Evolutionary conservation across 208 protist species (phyloP).

Genomic region (Trypanosomatidae sp.): DNA sequence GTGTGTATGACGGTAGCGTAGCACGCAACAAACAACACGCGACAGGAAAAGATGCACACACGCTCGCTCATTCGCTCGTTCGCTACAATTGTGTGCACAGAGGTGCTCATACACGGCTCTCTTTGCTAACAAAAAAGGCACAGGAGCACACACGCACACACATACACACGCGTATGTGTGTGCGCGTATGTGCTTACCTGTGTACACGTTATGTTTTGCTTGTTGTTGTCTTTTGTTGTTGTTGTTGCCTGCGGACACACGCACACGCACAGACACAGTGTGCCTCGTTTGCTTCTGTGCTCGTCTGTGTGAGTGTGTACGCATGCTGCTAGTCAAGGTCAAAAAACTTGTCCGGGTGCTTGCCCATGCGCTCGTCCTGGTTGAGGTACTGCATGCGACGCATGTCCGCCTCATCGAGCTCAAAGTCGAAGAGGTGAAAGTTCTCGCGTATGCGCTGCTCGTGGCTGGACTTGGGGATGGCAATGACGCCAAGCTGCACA

Average conservation of each 20-base stretch:
- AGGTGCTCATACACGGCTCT: too few relatives aligned
- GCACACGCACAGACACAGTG: neutral
- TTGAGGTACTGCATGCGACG: constrained; percentile 26
- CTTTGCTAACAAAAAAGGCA: too few relatives aligned
- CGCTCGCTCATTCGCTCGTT: too few relatives aligned
- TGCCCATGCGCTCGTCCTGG: constrained; percentile 22
- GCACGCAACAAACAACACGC: too few relatives aligned
- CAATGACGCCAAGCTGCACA: constrained; percentile 46
- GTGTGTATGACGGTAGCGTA: too few relatives aligned
- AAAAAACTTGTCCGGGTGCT: constrained; percentile 33
- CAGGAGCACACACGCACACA: neutral
- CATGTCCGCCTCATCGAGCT: constrained; percentile 61
- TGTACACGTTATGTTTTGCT: neutral
- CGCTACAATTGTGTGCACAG: too few relatives aligned
- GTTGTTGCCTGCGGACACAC: too few relatives aligned
- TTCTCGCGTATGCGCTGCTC: constrained; percentile 80
- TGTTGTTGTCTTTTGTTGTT: neutral
- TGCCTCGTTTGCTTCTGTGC: neutral
- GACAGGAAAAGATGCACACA: too few relatives aligned
- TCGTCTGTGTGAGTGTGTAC: neutral
- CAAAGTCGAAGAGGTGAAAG: constrained; percentile 78
- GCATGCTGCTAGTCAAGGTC: neutral
- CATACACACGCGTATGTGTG: too few relatives aligned
- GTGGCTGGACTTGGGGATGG: constrained; percentile 80
- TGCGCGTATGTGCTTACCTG: too few relatives aligned